These are phyloP conservation scores for Alternaria brassicae DNA, from an alignment of 2,329 filamentous ascomycete species.

Conservation along the genomic window DNA sequence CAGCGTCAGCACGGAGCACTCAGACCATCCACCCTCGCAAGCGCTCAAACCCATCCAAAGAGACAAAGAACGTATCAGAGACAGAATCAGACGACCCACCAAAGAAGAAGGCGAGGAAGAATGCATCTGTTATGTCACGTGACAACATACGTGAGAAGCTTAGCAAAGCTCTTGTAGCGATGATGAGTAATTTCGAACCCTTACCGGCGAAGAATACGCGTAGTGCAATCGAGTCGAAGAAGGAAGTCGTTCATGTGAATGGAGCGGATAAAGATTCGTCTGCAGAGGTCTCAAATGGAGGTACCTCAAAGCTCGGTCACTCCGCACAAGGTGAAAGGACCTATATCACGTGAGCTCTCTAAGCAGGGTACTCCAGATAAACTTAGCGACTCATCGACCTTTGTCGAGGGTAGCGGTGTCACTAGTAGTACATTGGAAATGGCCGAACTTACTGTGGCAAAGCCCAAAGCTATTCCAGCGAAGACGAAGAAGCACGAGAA, in stretches of 20 bases:
- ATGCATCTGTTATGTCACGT: background rate
- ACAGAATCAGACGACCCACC: constrained; percentile 5
- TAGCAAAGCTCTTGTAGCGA: background rate
- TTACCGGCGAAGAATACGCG: background rate
- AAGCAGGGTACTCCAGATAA: background rate
- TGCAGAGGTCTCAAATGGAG: background rate
- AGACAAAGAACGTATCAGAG: constrained; percentile 4
- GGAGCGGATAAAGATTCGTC: too few relatives aligned
- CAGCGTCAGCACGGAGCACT: background rate
- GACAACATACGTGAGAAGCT: background rate
- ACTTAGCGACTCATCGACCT: background rate
- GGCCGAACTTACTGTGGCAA: background rate
- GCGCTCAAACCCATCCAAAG: background rate
- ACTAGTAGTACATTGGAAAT: background rate
- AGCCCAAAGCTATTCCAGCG: background rate
- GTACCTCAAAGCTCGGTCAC: background rate
- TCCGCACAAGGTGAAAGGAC: background rate
- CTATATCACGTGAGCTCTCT: constrained; percentile 1
- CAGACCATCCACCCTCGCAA: background rate
- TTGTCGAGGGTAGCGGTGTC: background rate
- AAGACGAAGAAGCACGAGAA: background rate
- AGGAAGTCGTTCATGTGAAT: background rate
- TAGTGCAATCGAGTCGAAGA: background rate
- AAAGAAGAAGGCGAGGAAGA: constrained; percentile 15
- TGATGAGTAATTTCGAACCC: too few relatives aligned